phyloP scores from a whole-genome alignment of 2,329 filamentous ascomycete genomes.

The Ceratocystis colombiana region DNA sequence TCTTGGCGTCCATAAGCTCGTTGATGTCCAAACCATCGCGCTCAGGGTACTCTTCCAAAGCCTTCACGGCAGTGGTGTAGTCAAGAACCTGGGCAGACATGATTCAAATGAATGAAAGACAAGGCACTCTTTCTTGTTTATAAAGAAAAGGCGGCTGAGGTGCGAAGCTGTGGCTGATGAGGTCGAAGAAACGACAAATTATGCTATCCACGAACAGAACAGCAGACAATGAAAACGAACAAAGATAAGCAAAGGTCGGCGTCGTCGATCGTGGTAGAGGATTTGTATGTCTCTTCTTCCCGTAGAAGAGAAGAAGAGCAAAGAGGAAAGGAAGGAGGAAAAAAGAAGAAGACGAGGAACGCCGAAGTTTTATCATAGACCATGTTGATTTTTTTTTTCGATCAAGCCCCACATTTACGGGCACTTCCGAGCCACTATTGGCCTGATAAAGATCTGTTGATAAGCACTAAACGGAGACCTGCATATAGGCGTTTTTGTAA shows the following conservation, averaged over 20 bases:
- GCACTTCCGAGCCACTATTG: constrained; percentile 20
- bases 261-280: constrained; percentile 29
- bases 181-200: constrained; percentile 36
- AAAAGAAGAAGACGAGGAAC: constrained; percentile 30
- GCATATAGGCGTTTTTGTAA: background rate
- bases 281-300: constrained; percentile 43
- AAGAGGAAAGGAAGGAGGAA: constrained; percentile 34
- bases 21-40: constrained; percentile 80
- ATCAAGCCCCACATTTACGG: constrained; percentile 15
- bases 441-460: constrained; percentile 19
- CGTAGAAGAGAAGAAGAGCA: constrained; percentile 42
- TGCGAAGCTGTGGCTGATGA: constrained; percentile 30
- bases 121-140: constrained; percentile 25
- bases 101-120: constrained; percentile 26
- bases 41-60: constrained; percentile 69
- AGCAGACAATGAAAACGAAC: constrained; percentile 30
- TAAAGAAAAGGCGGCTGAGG: constrained; percentile 31
- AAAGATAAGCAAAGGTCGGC: constrained; percentile 31
- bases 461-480: constrained; percentile 9
- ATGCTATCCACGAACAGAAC: constrained; percentile 32
- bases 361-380: constrained; percentile 14
- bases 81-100: constrained; percentile 68
- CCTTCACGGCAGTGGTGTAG: constrained; percentile 63
- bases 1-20: constrained; percentile 80
- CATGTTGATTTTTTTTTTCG: constrained; percentile 16